Base-by-base conservation (phyloP, 176 grass and related monocot genomes). In the Carex littledalei region DNA sequence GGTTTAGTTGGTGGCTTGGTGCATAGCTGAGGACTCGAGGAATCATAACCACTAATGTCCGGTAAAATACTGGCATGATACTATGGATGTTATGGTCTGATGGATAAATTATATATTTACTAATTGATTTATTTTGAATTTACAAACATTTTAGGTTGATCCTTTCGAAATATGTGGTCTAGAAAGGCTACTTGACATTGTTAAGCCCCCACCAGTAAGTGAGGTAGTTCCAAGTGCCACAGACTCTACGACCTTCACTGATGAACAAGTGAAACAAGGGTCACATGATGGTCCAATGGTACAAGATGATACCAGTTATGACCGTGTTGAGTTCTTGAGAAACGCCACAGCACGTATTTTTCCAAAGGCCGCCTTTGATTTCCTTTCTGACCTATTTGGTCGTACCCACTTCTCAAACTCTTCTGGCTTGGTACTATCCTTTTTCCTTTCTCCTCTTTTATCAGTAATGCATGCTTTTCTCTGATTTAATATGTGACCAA, bases 111-210 rank as follows among this genome's bases (percentile, higher is more conserved):
- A 61, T 60, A 58, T 58, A 60, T 80, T 15, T 80, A 80, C 21
- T 80, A 50, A 78, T 34, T 54, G 24, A 13, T 59, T 73, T 55
- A 56, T 47, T 71, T 71, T 22, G 21, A 43, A 32, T 85, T 70
- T 49, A 71, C n/a, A 88, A 78, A 80, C 67, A 83, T 87, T 83
- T 62, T 85, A 99, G 96, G 93, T 92, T 79, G 88, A 88, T 15
- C 90, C 88, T 89, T 85, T 85, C 73, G 96, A 99, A 94, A 94
- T 99, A 88, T 88, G 89, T 86, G 93, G 91, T 77, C 74, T 95
- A 76, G 91, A 99, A 63, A 92, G 67, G 47, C 55, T 95, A 86
- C 88, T 92, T 73, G 88, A 94, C 77, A 80, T 79, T 74, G 64
- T 78, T 78, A 85, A 78, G 12, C 43, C 89, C 45, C 89, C 63